These are phyloP conservation scores for Asterochloris sp. DNA, from an alignment of 139 green algal genomes.

Conservation along the genomic window DNA sequence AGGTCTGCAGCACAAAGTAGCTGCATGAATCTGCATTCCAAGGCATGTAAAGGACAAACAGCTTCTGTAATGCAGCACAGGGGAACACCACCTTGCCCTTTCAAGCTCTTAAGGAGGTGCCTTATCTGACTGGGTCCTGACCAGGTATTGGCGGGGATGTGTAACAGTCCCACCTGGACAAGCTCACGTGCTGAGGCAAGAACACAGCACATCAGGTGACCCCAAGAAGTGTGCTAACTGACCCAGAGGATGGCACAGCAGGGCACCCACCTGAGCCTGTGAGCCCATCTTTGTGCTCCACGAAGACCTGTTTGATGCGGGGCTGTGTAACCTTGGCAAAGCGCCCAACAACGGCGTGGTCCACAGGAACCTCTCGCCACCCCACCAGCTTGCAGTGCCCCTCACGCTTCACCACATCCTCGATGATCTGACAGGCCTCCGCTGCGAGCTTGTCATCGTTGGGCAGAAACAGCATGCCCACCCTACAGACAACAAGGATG, in stretches of 20 bases:
- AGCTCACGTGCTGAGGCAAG: no score
- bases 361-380: constrained; percentile 92
- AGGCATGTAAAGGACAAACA: no score
- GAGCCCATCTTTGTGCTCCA: constrained; percentile 35
- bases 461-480: constrained; percentile 98
- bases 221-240: no score
- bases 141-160: no score
- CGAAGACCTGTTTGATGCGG: constrained; percentile 84
- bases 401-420: constrained; percentile 60
- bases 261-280: background rate
- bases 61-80: no score
- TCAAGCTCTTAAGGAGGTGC: no score
- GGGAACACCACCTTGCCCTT: no score
- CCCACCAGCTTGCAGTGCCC: constrained; percentile 85
- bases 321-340: constrained; percentile 88
- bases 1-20: constrained; percentile 56
- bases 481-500: constrained; percentile 44
- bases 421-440: constrained; percentile 65
- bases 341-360: constrained; percentile 78
- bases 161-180: no score
- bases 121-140: no score
- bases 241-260: no score
- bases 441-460: constrained; percentile 77
- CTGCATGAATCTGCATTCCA: no score
- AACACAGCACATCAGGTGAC: no score